Base-by-base conservation (phyloP, 1,139 yeast species). In the Kluyveromyces sp. region DNA sequence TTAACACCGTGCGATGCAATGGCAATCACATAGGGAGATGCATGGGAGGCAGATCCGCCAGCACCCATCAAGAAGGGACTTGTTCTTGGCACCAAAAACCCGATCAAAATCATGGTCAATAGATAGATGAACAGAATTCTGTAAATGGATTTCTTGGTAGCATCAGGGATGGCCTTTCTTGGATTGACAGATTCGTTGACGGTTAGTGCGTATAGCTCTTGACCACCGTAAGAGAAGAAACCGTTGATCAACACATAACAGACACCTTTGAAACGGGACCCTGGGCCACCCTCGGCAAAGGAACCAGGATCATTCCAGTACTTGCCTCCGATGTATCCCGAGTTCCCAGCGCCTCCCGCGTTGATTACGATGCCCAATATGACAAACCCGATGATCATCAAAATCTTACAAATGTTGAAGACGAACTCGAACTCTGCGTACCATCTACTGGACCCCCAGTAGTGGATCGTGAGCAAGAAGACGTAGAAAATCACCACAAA, bases 111-210 rank as follows among this genome's bases (percentile, higher is more conserved):
- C 60, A 82, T 66, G 16, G 83, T 75, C 33, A 79, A 63, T 46
- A 83, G 63, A 66, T 81, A 83, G 41, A 82, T 65, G 46, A 80
- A 63, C 29, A 78, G 59, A 53, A 83, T 78, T 68, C 89, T 76
- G 80, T 84, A 81, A 61, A 81, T 73, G 28, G 80, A 85, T 59
- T 80, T 86, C 63, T 80, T 81, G 45, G 80, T 75, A 33, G 89
- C 89, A 46, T 72, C 66, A 46, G 89, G 88, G 43, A 83, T 72
- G 12, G 83, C 66, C 58, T 73, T 75, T 60, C 82, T 70, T 48
- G 95, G 95, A 64, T 85, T 83, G 46, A 71, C 71, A 41, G 94
- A 81, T 66, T 88, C 96, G 33, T 94, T 88, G 33, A 94, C 92
- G 33, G 94, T 87, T 53, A 88, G 71, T 43, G 92, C 95, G 47